phyloP scores from a whole-genome alignment of 805 yeast genomes.

The Kuraishia capsulata region DNA sequence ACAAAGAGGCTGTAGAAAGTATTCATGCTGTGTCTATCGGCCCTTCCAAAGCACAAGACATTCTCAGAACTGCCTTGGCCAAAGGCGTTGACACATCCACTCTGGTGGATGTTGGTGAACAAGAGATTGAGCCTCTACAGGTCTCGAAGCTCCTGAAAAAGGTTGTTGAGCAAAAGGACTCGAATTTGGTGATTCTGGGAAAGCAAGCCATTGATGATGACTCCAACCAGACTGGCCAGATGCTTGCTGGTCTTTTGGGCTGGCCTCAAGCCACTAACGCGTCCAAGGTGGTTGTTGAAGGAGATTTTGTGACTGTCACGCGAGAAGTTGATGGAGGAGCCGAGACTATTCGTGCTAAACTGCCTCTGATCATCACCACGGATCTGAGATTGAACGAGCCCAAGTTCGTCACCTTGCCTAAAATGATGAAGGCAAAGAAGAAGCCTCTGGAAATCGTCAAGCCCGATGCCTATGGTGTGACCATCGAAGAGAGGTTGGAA shows the following conservation, averaged over 20 bases:
- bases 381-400: slow-evolving; percentile 94
- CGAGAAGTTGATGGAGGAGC: slow-evolving; percentile 96
- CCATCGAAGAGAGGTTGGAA: slow-evolving; percentile 54
- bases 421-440: slow-evolving; percentile 97
- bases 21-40: slow-evolving; percentile 93
- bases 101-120: slow-evolving; percentile 67
- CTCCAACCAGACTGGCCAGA: slow-evolving; percentile 91
- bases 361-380: slow-evolving; percentile 85
- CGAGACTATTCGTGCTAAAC: slow-evolving; percentile 64
- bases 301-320: slow-evolving; percentile 54
- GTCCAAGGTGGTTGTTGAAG: slow-evolving; percentile 62
- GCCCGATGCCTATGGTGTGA: slow-evolving; percentile 64
- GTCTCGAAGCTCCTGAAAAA: slow-evolving; percentile 80
- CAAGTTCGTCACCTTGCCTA: slow-evolving; percentile 90
- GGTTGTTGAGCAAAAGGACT: slow-evolving; percentile 57
- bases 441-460: slow-evolving; percentile 71
- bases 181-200: slow-evolving; percentile 83
- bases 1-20: slow-evolving; percentile 60
- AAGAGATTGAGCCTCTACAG: slow-evolving; percentile 69
- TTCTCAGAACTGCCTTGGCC: slow-evolving; percentile 83
- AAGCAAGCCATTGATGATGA: slow-evolving; percentile 97
- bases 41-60: slow-evolving; percentile 77
- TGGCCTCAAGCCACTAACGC: slow-evolving; percentile 99
- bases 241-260: slow-evolving; percentile 83
- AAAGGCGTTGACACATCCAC: slow-evolving; percentile 90